Conservation (phyloP, 129 eudicot species). For the Helichrysum umbraculigerum region DNA sequence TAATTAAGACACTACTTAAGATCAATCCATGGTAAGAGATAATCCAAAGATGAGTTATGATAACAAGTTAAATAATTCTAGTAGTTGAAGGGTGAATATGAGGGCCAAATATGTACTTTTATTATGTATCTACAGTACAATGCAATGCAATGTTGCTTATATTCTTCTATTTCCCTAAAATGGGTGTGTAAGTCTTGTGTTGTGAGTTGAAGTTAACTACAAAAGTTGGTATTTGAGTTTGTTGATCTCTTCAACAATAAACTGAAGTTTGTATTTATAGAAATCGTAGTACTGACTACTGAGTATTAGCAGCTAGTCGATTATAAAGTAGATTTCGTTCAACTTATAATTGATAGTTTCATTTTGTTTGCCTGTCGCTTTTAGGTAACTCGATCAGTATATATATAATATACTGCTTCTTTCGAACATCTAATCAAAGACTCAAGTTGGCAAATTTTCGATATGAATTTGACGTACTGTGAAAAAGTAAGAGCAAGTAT, state of each 20-base stretch:
- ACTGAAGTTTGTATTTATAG: not conserved
- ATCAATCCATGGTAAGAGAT: not conserved
- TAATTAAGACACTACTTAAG: no score
- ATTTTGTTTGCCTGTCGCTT: no score
- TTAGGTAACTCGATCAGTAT: no score
- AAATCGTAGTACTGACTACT: not conserved
- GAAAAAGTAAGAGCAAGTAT: no score
- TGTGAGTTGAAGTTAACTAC: not conserved
- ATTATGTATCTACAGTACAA: not conserved
- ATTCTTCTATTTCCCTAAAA: not conserved
- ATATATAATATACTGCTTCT: no score
- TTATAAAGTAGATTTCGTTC: not conserved
- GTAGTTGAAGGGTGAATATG: conserved; percentile 23
- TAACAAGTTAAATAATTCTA: not conserved
- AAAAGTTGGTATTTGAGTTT: not conserved
- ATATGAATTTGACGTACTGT: no score
- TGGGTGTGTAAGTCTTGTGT: not conserved
- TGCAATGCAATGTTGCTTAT: conserved; percentile 15
- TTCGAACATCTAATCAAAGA: no score
- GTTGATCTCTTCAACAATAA: not conserved
- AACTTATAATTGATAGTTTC: no score
- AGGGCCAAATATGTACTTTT: conserved; percentile 17
- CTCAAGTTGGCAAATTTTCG: no score
- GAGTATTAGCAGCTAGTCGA: not conserved
- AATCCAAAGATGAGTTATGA: not conserved